Evolutionary conservation across 2,329 filamentous ascomycete genomes (phyloP).

Genomic region (Colletotrichum costaricense): DNA sequence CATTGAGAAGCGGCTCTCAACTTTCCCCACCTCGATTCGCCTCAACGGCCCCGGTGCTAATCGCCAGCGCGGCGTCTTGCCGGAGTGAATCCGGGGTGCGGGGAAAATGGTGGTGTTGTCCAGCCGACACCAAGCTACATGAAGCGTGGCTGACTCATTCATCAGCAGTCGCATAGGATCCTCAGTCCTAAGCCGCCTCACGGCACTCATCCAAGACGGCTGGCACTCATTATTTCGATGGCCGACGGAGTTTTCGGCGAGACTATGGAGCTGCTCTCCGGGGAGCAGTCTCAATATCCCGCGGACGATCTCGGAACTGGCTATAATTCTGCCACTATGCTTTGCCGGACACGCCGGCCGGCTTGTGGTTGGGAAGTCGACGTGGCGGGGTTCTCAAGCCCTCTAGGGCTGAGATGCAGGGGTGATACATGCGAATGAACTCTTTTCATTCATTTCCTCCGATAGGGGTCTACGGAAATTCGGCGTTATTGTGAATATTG

Average conservation of each 20-base stretch:
- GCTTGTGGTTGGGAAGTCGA: not conserved
- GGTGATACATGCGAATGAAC: slow-evolving; percentile 1
- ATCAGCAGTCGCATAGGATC: no score
- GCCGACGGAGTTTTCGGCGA: not conserved
- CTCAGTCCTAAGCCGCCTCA: no score
- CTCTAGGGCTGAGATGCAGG: slow-evolving; percentile 12
- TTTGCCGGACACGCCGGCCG: not conserved
- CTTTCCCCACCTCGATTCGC: no score
- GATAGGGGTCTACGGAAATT: not conserved
- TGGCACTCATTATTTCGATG: not conserved
- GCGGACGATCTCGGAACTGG: no score
- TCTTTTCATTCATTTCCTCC: not conserved
- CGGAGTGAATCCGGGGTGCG: no score
- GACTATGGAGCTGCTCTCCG: not conserved
- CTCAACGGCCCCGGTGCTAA: no score
- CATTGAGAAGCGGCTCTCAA: no score
- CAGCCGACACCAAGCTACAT: no score
- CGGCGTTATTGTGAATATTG: not conserved
- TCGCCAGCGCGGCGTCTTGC: no score
- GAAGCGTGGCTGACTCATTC: no score
- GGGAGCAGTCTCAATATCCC: not conserved
- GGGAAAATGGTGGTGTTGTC: no score
- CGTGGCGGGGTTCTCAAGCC: not conserved
- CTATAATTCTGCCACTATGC: no score
- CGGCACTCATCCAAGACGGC: not conserved